Evolutionary conservation across 768 basidiomycete species (phyloP).

Genomic region (Clavulina sp.): DNA sequence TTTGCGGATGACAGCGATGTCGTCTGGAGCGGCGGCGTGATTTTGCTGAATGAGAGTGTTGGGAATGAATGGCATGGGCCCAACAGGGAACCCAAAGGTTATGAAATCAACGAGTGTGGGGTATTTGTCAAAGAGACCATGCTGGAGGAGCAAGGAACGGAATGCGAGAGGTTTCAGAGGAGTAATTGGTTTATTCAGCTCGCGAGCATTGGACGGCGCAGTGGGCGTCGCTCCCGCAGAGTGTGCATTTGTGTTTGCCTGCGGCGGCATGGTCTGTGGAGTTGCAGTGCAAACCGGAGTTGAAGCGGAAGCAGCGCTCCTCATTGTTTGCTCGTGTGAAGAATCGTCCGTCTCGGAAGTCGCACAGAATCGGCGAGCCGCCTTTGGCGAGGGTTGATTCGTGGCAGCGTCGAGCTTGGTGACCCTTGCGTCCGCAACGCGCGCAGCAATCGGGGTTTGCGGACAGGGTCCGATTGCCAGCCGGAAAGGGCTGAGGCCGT

Average conservation of each 20-base stretch:
- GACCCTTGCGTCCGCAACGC: not conserved
- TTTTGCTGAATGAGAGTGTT: constrained; percentile 11
- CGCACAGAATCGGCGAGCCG: not conserved
- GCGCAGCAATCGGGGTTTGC: not conserved
- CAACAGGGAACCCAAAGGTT: constrained; percentile 2
- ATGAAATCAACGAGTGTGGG: constrained; percentile 1
- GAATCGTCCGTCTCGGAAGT: not conserved
- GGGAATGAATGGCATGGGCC: constrained; percentile 6
- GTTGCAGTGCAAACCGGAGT: not conserved
- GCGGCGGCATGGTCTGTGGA: not conserved
- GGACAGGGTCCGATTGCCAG: not conserved
- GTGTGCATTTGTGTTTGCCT: not conserved
- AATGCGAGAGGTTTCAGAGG: not conserved
- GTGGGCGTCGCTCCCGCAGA: not conserved
- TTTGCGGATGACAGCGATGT: constrained; percentile 6
- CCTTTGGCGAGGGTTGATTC: not conserved
- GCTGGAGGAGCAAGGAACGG: not conserved
- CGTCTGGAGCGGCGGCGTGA: constrained; percentile 13
- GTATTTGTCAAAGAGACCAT: not conserved
- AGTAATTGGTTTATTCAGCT: not conserved
- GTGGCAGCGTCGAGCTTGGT: not conserved
- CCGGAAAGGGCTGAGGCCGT: not conserved
- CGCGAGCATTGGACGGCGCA: not conserved
- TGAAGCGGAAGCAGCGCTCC: not conserved
- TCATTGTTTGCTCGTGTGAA: not conserved